A percentile compares a stretch with the other conserved stretches of the same genome.
phyloP scores from a whole-genome alignment of 768 basidiomycete species.

The Phylloporus sp. region DNA sequence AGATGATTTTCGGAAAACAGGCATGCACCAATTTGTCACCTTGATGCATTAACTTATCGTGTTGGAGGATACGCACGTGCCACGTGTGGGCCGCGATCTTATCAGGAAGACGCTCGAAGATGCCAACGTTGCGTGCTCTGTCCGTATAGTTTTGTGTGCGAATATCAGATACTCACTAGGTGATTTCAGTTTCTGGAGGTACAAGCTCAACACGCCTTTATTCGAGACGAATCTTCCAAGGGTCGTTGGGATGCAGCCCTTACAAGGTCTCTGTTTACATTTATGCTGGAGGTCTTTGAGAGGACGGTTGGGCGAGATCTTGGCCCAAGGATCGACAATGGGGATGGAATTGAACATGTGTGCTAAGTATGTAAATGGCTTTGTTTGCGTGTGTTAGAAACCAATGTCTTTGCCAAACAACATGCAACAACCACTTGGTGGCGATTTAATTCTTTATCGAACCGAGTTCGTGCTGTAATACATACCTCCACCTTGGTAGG shows the following conservation, averaged over 20 bases:
- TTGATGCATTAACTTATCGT: constrained; percentile 1
- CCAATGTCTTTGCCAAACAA: constrained; percentile 7
- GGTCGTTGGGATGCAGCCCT: constrained; percentile 95
- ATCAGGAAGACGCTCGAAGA: constrained; percentile 83
- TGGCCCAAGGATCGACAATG: constrained; percentile 52
- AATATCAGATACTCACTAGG: constrained; percentile 4
- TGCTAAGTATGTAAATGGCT: constrained; percentile 45
- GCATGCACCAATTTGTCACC: constrained; percentile 36
- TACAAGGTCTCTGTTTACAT: constrained; percentile 69
- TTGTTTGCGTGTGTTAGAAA: constrained; percentile 10
- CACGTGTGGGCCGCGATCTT: constrained; percentile 77
- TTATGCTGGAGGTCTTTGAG: constrained; percentile 93
- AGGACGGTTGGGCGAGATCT: constrained; percentile 82
- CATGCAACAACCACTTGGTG: neutral
- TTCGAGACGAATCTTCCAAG: constrained; percentile 87
- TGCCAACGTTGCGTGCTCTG: constrained; percentile 63
- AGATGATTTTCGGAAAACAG: constrained; percentile 97
- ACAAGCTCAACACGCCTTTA: constrained; percentile 95
- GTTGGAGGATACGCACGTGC: constrained; percentile 84
- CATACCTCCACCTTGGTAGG: neutral
- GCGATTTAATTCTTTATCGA: neutral
- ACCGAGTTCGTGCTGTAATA: neutral
- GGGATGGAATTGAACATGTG: constrained; percentile 66
- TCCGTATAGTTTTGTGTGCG: constrained; percentile 35
- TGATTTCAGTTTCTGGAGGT: constrained; percentile 79